These are phyloP conservation scores for Chlorella sp. DNA, from an alignment of 139 green algal species.

Conservation along the genomic window DNA sequence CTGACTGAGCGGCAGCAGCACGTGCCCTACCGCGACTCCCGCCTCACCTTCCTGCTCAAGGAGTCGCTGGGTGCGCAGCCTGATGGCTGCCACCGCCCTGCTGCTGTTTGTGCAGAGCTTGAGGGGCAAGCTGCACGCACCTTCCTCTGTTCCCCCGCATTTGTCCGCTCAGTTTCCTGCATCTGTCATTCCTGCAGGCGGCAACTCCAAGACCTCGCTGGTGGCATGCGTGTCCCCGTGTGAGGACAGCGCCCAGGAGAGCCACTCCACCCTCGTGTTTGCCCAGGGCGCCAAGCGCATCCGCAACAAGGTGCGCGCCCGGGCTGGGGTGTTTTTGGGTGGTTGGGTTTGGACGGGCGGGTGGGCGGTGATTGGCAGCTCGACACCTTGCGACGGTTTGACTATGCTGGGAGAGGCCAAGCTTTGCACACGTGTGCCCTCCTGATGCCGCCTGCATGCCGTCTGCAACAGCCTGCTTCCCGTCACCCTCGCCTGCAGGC, in stretches of 20 bases:
- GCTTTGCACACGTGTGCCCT: too few relatives aligned
- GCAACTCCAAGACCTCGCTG: slow-evolving; percentile 95
- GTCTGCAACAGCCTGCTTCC: too few relatives aligned
- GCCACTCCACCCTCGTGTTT: slow-evolving; percentile 91
- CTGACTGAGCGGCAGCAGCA: slow-evolving; percentile 82
- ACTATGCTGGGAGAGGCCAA: too few relatives aligned
- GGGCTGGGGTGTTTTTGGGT: too few relatives aligned
- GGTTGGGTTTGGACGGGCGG: too few relatives aligned
- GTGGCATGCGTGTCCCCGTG: slow-evolving; percentile 91
- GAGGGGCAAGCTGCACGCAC: too few relatives aligned
- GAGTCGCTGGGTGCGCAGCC: slow-evolving; percentile 64
- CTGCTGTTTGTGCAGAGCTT: neutral
- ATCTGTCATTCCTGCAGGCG: slow-evolving; percentile 55
- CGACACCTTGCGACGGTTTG: too few relatives aligned
- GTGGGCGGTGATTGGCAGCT: too few relatives aligned
- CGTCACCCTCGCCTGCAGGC: slow-evolving; percentile 51
- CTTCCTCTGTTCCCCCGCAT: too few relatives aligned
- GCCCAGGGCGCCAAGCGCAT: slow-evolving; percentile 92
- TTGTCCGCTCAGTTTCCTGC: too few relatives aligned
- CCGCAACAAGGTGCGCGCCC: slow-evolving; percentile 74
- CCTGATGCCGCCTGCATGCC: too few relatives aligned
- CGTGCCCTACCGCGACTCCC: slow-evolving; percentile 96
- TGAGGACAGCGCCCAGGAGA: slow-evolving; percentile 74
- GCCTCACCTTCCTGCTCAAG: slow-evolving; percentile 97
- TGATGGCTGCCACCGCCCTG: too few relatives aligned